Percentiles rank a stretch among this genome's conserved stretches.
Conservation (phyloP, 139 green algal genomes). For the Tetradesmus obliquus region DNA sequence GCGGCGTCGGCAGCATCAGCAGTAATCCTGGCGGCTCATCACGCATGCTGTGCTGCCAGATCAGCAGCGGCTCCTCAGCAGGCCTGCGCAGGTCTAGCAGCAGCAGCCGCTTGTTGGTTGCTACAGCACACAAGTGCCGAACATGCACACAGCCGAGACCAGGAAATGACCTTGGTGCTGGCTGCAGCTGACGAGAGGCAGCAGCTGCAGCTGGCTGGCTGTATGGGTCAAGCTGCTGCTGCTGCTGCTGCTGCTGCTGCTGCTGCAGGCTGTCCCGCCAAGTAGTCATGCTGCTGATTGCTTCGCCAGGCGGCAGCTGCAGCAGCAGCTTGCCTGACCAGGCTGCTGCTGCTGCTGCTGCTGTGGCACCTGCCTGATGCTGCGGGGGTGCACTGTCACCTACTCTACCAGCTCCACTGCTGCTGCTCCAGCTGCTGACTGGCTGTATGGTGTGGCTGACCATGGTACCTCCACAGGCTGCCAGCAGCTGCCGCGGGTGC, state of each 20-base stretch:
- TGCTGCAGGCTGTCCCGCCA: conserved; percentile 22
- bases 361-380: neutral
- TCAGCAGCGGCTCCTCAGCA: conserved; percentile 7
- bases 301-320: conserved; percentile 24
- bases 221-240: neutral
- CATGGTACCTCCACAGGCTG: conserved; percentile 20
- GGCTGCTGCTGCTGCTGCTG: neutral
- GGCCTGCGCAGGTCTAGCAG: conserved; percentile 35
- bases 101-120: conserved; percentile 12
- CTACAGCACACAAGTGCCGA: neutral
- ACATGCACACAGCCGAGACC: neutral
- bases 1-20: conserved; percentile 35
- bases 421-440: conserved; percentile 11
- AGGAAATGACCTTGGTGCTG: neutral
- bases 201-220: neutral
- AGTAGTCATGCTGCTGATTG: neutral
- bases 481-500: conserved; percentile 24
- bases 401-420: neutral
- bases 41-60: conserved; percentile 27
- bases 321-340: conserved; percentile 28
- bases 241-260: conserved; percentile 15
- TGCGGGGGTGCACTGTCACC: neutral
- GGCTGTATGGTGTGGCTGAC: neutral
- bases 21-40: neutral
- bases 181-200: conserved; percentile 13